Percentiles rank a stretch among this genome's conserved stretches.
phyloP scores from a whole-genome alignment of 1,284 basidiomycete genomes.

The Cryptococcus sp. region DNA sequence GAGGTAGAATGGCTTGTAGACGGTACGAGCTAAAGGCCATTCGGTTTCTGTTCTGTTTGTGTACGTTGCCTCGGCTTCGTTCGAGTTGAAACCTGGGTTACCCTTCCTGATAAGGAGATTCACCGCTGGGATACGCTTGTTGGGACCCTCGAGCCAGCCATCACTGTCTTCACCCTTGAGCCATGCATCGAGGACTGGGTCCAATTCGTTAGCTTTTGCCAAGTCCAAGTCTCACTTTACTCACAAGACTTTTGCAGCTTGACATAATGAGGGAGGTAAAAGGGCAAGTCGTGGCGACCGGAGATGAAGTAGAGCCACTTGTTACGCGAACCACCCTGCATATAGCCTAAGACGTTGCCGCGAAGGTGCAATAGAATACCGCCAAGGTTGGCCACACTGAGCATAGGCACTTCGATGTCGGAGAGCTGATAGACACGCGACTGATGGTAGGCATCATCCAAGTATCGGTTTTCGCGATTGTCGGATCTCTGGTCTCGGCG shows the following conservation, averaged over 20 bases:
- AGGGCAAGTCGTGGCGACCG: slow-evolving; percentile 47
- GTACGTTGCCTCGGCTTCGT: slow-evolving; percentile 41
- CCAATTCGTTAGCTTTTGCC: not conserved
- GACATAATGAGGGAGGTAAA: slow-evolving; percentile 43
- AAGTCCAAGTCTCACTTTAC: not conserved
- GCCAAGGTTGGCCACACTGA: slow-evolving; percentile 48
- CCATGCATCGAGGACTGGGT: slow-evolving; percentile 40
- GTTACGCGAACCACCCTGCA: slow-evolving; percentile 38
- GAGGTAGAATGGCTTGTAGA: slow-evolving; percentile 35
- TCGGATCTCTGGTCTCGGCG: slow-evolving; percentile 41
- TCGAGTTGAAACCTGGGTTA: slow-evolving; percentile 45
- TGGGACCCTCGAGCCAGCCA: slow-evolving; percentile 42
- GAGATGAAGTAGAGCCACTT: slow-evolving; percentile 50
- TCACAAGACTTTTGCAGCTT: slow-evolving; percentile 37
- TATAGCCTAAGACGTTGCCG: slow-evolving; percentile 46
- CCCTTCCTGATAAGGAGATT: slow-evolving; percentile 41
- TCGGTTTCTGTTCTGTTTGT: slow-evolving; percentile 23
- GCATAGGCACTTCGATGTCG: slow-evolving; percentile 42
- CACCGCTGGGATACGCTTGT: slow-evolving; percentile 37
- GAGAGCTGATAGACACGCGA: slow-evolving; percentile 38
- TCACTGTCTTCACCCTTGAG: slow-evolving; percentile 33
- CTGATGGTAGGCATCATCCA: slow-evolving; percentile 41
- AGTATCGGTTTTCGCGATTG: slow-evolving; percentile 27
- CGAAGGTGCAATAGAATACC: slow-evolving; percentile 45
- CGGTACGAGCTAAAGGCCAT: slow-evolving; percentile 45